phyloP scores from a whole-genome alignment of 768 basidiomycete species.

The Lactarius trivialis region DNA sequence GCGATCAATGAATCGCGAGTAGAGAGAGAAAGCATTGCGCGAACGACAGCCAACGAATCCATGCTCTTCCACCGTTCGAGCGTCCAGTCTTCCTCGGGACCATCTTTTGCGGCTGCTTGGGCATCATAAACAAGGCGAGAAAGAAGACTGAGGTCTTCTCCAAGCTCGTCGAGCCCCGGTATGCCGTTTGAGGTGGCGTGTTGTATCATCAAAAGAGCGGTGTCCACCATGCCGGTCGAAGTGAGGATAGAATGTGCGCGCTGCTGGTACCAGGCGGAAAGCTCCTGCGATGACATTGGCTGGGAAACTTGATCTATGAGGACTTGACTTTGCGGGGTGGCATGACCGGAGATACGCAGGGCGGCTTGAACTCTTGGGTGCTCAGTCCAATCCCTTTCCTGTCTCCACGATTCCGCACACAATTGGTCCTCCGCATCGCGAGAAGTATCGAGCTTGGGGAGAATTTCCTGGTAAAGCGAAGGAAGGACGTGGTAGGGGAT shows the following conservation, averaged over 20 bases:
- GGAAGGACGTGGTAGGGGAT: constrained; percentile 74
- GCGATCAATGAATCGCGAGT: constrained; percentile 54
- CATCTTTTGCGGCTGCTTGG: constrained; percentile 39
- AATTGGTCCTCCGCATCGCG: constrained; percentile 39
- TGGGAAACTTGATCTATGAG: constrained; percentile 18
- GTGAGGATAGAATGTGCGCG: constrained; percentile 58
- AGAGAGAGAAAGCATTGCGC: constrained; percentile 71
- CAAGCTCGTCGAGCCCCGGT: constrained; percentile 71
- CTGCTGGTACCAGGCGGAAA: constrained; percentile 68
- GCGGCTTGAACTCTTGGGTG: constrained; percentile 36
- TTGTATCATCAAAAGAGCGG: constrained; percentile 74
- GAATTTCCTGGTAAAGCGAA: constrained; percentile 48
- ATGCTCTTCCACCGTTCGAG: constrained; percentile 67
- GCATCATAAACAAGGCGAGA: constrained; percentile 84
- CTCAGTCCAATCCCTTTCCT: constrained; percentile 56
- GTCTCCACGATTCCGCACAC: constrained; percentile 41
- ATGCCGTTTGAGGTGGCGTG: constrained; percentile 80
- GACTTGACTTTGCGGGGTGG: background rate
- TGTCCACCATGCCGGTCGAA: constrained; percentile 68
- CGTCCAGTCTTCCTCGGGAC: constrained; percentile 61
- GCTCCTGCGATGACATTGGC: constrained; percentile 41
- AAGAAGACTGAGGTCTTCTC: constrained; percentile 87
- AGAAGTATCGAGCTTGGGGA: constrained; percentile 53
- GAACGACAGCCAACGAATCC: constrained; percentile 56
- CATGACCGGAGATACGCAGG: constrained; percentile 30